Evolutionary conservation across 495 filamentous ascomycete genomes (phyloP).

Genomic region (Penicillium bovifimosum): DNA sequence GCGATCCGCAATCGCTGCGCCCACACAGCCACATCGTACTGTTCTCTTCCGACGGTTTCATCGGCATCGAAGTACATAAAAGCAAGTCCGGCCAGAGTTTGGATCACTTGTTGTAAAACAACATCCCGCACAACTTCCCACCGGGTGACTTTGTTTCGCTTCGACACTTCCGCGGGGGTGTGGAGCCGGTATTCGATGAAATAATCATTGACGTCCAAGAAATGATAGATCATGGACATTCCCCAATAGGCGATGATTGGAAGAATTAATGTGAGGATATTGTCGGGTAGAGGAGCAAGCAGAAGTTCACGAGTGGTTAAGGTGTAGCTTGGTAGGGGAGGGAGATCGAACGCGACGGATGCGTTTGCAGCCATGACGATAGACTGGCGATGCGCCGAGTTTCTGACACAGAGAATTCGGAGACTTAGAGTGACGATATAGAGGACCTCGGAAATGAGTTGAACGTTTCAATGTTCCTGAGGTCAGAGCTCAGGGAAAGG

Average conservation of each 20-base stretch:
- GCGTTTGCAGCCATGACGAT: slow-evolving; percentile 37
- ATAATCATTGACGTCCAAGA: slow-evolving; percentile 72
- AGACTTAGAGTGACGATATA: background rate
- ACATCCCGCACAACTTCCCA: slow-evolving; percentile 83
- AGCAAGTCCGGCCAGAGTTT: slow-evolving; percentile 58
- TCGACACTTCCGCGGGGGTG: slow-evolving; percentile 80
- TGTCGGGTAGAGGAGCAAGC: slow-evolving; percentile 73
- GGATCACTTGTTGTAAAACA: slow-evolving; percentile 81
- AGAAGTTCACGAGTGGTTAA: slow-evolving; percentile 62
- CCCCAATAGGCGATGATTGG: slow-evolving; percentile 88
- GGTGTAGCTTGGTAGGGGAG: slow-evolving; percentile 72
- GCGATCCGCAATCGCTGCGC: slow-evolving; percentile 66
- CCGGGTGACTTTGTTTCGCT: slow-evolving; percentile 78
- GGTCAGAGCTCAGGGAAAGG: background rate
- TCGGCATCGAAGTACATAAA: slow-evolving; percentile 59
- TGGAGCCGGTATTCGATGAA: slow-evolving; percentile 86
- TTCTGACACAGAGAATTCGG: background rate
- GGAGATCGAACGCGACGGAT: slow-evolving; percentile 49
- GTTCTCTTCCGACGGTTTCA: slow-evolving; percentile 65
- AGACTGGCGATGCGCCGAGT: background rate
- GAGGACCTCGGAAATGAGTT: background rate
- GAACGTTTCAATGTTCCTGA: background rate
- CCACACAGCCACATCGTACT: slow-evolving; percentile 80
- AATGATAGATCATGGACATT: slow-evolving; percentile 80
- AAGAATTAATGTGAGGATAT: slow-evolving; percentile 62